Conservation (phyloP, 2,329 filamentous ascomycete species). For the Xenosphaeropsis pyriputrescens region DNA sequence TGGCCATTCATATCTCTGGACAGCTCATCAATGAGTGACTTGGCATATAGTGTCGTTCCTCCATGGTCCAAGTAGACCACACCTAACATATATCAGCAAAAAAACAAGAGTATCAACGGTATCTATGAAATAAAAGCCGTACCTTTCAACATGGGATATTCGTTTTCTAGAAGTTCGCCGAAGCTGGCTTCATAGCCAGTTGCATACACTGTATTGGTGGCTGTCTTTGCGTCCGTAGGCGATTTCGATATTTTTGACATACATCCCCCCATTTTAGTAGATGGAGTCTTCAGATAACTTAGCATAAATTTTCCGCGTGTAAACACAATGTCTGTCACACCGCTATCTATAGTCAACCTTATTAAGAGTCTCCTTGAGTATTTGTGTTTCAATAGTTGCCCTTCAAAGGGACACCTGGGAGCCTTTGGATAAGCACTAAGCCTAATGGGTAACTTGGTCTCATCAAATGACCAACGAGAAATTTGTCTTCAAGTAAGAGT, state of each 20-base stretch:
- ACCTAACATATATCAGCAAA: conserved; percentile 26
- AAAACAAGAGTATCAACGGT: neutral
- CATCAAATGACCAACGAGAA: too few species aligned
- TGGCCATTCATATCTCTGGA: conserved; percentile 57
- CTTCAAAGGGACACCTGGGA: neutral
- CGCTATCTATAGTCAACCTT: neutral
- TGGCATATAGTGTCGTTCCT: conserved; percentile 64
- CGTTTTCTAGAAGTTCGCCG: neutral
- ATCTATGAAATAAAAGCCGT: too few species aligned
- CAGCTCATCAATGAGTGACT: conserved; percentile 63
- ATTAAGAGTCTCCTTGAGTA: neutral
- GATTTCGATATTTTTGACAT: too few species aligned
- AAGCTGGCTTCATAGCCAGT: neutral
- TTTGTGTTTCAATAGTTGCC: conserved; percentile 14
- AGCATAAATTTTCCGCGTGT: neutral
- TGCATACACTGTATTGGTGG: neutral
- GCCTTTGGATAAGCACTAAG: too few species aligned
- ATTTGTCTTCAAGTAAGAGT: too few species aligned
- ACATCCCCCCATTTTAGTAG: neutral
- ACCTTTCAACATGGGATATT: conserved; percentile 2
- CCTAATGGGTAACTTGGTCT: too few species aligned
- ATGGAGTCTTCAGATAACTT: neutral
- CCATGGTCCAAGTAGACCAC: conserved; percentile 79
- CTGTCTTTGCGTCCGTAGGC: neutral
- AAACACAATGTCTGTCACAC: neutral